Base-by-base conservation (phyloP, 2,329 filamentous ascomycete genomes). In the Diaporthe ampelina region DNA sequence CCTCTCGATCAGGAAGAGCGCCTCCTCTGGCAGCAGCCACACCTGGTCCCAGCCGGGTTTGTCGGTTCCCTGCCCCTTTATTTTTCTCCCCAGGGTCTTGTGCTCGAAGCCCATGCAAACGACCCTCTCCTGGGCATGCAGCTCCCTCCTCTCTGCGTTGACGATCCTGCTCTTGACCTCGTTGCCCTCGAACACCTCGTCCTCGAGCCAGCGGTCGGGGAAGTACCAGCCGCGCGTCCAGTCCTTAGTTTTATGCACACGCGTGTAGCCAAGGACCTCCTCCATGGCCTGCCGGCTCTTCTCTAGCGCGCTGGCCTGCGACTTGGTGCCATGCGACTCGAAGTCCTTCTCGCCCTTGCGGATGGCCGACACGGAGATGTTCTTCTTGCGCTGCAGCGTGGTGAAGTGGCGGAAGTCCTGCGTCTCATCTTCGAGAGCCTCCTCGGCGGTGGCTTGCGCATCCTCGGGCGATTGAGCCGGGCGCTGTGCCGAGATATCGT, bases 301-400 rank as follows among this genome's bases (percentile, higher is more conserved):
- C 80, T 95, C 93, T 69, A 99, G 91, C 11, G 93, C 90, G 73
- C 90, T 88, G 77, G 93, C 91, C 83, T 99, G 97, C 43, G 94
- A 91, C 43, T 91, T 90, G 3, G 97, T 98, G 63, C 94, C 94
- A 84, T 98, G 95, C 37, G 94, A 92, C 84, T 98, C 97, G 82
- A 98, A 99, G 85, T 99, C 97, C 83, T 99, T 99, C 82, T 97
- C 95, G 75, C 97, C 97, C 77, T 95, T 94, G 77, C 96, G 95
- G 48, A 97, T 95, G 15, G 95, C 89, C 78, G 91, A 91, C 68
- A 87, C 83, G 11, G 88, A 88, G 57, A 88, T 83, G 61, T 86
- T 84, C 69, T 85, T 84, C 70, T 85, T 84, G 79, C 89, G 89
- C 75, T 85, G 82, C 76, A 88, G 83, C 40, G 88, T 85, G 4